Evolutionary conservation across 2,329 filamentous ascomycete genomes (phyloP).

Genomic region (Ramularia endophylla): DNA sequence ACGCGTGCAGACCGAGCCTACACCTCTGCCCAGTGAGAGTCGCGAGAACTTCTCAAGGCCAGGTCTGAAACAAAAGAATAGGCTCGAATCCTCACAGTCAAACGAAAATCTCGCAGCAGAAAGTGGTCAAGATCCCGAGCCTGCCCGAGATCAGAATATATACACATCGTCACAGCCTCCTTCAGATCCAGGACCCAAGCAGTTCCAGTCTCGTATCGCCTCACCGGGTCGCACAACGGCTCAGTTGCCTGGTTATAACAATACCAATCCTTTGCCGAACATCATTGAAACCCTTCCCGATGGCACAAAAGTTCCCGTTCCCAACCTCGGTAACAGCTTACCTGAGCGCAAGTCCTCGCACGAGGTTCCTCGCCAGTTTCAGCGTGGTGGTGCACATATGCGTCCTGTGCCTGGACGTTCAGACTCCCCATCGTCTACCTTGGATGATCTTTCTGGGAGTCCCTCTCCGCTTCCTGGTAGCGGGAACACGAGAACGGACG

Average conservation of each 20-base stretch:
- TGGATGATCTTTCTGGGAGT: conserved; percentile 60
- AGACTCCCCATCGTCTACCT: conserved; percentile 35
- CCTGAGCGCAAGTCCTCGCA: conserved; percentile 48
- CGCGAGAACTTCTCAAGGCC: conserved; percentile 57
- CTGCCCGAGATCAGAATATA: conserved; percentile 8
- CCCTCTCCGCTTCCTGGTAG: conserved; percentile 66
- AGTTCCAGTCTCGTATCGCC: conserved; percentile 52
- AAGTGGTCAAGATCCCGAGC: conserved; percentile 21
- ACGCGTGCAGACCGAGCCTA: conserved; percentile 66
- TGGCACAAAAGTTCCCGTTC: conserved; percentile 28
- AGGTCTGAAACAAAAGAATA: conserved; percentile 44
- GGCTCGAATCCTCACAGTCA: conserved; percentile 23
- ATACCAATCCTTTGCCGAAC: conserved; percentile 45
- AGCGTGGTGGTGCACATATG: conserved; percentile 30
- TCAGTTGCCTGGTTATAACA: conserved; percentile 43
- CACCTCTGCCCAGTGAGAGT: conserved; percentile 38
- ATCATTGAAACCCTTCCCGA: conserved; percentile 56
- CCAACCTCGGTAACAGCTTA: conserved; percentile 27
- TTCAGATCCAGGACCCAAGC: conserved; percentile 36
- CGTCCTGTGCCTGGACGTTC: conserved; percentile 31
- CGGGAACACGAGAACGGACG: conserved; percentile 63
- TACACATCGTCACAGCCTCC: too few relatives aligned
- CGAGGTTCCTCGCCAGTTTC: conserved; percentile 26
- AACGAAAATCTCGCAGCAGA: conserved; percentile 23
- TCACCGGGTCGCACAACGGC: conserved; percentile 52